A percentile compares a stretch with the other conserved stretches of the same genome.
Evolutionary conservation across 805 yeast genomes (phyloP).

Genomic region (Candida verbasci): DNA sequence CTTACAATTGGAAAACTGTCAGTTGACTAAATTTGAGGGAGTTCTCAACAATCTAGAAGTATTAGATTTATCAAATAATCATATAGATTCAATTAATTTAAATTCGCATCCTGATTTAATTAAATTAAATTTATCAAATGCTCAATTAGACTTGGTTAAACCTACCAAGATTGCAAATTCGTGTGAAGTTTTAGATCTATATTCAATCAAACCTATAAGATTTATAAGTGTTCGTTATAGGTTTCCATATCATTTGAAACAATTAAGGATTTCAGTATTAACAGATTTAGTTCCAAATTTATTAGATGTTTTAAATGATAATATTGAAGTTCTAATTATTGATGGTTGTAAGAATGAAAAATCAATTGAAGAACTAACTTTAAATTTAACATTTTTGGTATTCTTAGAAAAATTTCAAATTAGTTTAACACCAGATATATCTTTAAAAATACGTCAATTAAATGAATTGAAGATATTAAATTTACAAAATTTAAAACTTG

Average conservation of each 20-base stretch:
- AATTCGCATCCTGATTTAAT: background rate
- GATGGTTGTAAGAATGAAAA: background rate
- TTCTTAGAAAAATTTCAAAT: too few relatives aligned
- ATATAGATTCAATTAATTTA: too few relatives aligned
- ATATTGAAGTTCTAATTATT: background rate
- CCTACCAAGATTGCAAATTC: too few relatives aligned
- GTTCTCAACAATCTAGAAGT: background rate
- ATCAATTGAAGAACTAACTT: too few relatives aligned
- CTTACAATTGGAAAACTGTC: background rate
- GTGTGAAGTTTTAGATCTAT: too few relatives aligned
- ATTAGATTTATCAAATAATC: background rate
- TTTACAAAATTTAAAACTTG: too few relatives aligned
- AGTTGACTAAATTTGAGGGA: background rate
- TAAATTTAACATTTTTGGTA: too few relatives aligned
- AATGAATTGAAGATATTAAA: too few relatives aligned
- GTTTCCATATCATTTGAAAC: background rate
- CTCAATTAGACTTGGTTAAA: background rate
- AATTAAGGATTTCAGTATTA: background rate
- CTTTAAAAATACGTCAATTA: too few relatives aligned
- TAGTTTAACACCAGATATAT: too few relatives aligned
- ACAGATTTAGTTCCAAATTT: background rate
- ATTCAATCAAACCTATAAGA: background rate
- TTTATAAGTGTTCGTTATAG: background rate
- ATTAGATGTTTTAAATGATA: background rate
- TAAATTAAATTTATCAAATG: background rate